These are phyloP conservation scores for Rhododendron williamsianum DNA, from an alignment of 148 eudicot genomes.

Conservation along the genomic window DNA sequence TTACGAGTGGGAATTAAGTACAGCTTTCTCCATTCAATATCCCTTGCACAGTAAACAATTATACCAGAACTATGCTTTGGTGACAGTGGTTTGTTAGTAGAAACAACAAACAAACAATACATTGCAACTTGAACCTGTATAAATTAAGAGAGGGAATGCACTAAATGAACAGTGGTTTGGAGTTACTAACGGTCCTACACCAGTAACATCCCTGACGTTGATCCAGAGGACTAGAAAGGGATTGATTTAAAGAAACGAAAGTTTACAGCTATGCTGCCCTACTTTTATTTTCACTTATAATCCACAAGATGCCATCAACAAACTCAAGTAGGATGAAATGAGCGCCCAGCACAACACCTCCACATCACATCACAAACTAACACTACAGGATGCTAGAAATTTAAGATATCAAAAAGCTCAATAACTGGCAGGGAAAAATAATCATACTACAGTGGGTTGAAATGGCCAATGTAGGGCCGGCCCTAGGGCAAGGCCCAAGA, in stretches of 20 bases:
- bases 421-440: background rate
- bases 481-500: too few relatives aligned
- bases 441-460: background rate
- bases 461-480: background rate
- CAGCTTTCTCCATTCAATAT: background rate
- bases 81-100: background rate
- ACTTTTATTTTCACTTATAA: background rate
- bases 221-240: background rate
- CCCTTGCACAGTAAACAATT: background rate
- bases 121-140: background rate
- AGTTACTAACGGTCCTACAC: background rate
- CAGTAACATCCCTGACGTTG: background rate
- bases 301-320: background rate
- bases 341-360: background rate
- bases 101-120: background rate
- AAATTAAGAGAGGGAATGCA: background rate
- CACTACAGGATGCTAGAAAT: background rate
- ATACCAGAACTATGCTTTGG: background rate
- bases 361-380: background rate
- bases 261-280: background rate
- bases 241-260: background rate
- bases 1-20: background rate
- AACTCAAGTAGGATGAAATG: background rate
- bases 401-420: background rate
- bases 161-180: constrained; percentile 2